Evolutionary conservation across 148 eudicot species (phyloP).

Genomic region (Salicornia ramosissima): DNA sequence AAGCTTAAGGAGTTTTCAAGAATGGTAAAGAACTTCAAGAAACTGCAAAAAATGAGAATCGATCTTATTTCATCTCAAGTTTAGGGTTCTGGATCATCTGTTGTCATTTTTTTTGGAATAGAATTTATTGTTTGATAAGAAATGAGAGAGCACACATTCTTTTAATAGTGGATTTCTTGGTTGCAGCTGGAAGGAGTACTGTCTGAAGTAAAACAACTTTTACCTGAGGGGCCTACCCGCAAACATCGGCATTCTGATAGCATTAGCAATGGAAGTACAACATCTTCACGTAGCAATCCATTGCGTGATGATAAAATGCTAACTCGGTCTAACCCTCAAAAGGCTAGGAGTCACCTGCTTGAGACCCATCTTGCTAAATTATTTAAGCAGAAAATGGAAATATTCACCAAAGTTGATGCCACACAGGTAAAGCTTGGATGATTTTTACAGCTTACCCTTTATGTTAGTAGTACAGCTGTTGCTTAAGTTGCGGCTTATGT

Average conservation of each 20-base stretch:
- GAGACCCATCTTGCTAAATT: conserved; percentile 90
- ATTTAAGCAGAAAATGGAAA: conserved; percentile 94
- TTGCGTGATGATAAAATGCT: conserved; percentile 69
- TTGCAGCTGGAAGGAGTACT: conserved; percentile 55
- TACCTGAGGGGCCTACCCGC: conserved; percentile 67
- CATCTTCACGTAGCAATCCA: conserved; percentile 90
- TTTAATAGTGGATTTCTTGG: conserved; percentile 18
- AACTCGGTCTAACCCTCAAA: conserved; percentile 64
- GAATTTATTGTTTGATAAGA: background rate
- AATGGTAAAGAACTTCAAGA: no score
- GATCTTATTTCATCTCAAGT: no score
- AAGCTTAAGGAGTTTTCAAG: no score
- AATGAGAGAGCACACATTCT: background rate
- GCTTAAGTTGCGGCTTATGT: conserved; percentile 20
- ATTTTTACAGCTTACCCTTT: no score
- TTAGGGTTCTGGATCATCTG: no score
- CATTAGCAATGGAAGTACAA: conserved; percentile 86
- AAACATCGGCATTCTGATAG: conserved; percentile 88
- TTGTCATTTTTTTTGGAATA: background rate
- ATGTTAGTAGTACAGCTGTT: conserved; percentile 14
- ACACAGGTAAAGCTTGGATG: conserved; percentile 61
- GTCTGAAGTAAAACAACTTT: conserved; percentile 72
- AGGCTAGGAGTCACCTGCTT: conserved; percentile 90
- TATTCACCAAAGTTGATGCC: conserved; percentile 90
- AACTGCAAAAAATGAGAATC: no score